These are phyloP conservation scores for Boletus sp. DNA, from an alignment of 768 basidiomycete genomes.

Conservation along the genomic window DNA sequence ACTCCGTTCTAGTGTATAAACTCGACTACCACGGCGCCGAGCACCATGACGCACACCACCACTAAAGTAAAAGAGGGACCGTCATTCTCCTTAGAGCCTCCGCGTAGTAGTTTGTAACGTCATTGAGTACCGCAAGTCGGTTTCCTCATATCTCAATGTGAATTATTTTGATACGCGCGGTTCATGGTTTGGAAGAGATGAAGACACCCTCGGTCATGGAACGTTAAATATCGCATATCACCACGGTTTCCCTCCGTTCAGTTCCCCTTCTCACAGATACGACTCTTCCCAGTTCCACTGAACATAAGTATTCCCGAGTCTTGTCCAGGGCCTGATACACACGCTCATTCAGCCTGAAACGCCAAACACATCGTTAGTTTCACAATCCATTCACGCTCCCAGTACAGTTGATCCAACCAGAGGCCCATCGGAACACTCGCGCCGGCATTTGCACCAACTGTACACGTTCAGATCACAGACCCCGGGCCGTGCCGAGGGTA, in stretches of 20 bases:
- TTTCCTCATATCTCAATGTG: background rate
- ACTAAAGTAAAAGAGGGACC: slow-evolving; percentile 26
- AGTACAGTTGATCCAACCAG: background rate
- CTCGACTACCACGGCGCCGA: slow-evolving; percentile 70
- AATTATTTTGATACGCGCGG: background rate
- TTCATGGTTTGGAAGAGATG: background rate
- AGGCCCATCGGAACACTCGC: background rate
- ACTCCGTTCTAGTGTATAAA: slow-evolving; percentile 54
- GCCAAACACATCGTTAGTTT: background rate
- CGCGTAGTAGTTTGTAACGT: slow-evolving; percentile 16
- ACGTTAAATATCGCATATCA: no score
- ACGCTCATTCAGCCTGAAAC: background rate
- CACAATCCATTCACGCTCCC: background rate
- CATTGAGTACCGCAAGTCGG: background rate
- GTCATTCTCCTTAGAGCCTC: slow-evolving; percentile 10
- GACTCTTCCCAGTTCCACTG: no score
- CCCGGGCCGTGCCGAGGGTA: no score
- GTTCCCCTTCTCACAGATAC: no score
- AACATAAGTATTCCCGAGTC: no score
- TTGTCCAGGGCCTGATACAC: background rate
- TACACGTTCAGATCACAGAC: background rate
- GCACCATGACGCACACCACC: slow-evolving; percentile 48
- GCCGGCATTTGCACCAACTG: background rate
- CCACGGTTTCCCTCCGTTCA: background rate
- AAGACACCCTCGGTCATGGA: background rate